A percentile compares a stretch with the other conserved stretches of the same genome.
phyloP scores from a whole-genome alignment of 2,329 filamentous ascomycete species.

The Colletotrichum tabaci region DNA sequence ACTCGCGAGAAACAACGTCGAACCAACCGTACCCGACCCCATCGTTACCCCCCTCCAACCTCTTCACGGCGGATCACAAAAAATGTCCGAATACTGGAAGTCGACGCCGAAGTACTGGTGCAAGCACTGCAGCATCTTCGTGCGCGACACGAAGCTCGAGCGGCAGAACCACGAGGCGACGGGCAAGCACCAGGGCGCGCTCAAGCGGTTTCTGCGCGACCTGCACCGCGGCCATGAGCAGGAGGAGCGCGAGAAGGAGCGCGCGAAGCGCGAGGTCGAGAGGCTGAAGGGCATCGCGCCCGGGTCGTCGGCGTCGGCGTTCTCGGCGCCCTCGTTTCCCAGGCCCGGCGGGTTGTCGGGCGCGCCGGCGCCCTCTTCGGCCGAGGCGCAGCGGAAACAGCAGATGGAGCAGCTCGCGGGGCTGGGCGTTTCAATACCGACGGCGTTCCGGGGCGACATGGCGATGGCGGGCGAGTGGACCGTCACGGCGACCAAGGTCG shows the following conservation, averaged over 20 bases:
- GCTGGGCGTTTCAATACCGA: conserved; percentile 88
- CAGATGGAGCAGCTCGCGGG: conserved; percentile 91
- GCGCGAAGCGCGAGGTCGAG: conserved; percentile 87
- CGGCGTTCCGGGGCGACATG: conserved; percentile 83
- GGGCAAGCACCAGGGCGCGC: conserved; percentile 84
- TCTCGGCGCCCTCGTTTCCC: conserved; percentile 51
- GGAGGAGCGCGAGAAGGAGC: conserved; percentile 84
- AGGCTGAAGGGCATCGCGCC: conserved; percentile 84
- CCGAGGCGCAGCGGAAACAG: conserved; percentile 79
- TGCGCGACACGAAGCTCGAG: conserved; percentile 94
- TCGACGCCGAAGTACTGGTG: conserved; percentile 98
- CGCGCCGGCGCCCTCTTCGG: conserved; percentile 49
- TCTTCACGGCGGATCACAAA: conserved; percentile 4
- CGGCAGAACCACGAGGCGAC: conserved; percentile 91
- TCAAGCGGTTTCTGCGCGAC: conserved; percentile 91
- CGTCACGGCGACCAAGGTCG: conserved; percentile 74
- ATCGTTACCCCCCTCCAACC: neutral
- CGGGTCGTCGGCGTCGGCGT: conserved; percentile 52
- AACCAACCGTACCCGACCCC: neutral
- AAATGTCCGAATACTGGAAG: conserved; percentile 99
- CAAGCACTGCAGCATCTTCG: conserved; percentile 93
- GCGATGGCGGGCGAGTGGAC: conserved; percentile 94
- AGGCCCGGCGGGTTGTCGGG: conserved; percentile 40
- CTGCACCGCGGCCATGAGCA: conserved; percentile 88
- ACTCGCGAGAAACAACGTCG: conserved; percentile 1